A percentile compares a stretch with the other conserved stretches of the same genome.
Conservation (phyloP, 768 basidiomycete species). For the Crepidotus variabilis region DNA sequence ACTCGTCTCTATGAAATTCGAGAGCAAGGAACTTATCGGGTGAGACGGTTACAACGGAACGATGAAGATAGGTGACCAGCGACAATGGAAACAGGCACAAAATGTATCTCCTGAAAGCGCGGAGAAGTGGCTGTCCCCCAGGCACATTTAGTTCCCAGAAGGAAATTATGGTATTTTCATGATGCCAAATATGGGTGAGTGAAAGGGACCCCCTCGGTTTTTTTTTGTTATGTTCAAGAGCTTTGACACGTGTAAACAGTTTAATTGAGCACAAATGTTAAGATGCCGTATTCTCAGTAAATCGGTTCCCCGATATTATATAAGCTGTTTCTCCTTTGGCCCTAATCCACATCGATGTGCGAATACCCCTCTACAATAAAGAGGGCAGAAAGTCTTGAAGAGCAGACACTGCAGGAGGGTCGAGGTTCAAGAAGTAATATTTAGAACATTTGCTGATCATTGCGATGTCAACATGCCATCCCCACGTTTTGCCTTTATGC, state of each 20-base stretch:
- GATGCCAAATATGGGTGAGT: not conserved
- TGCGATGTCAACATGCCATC: not conserved
- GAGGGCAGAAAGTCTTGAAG: not conserved
- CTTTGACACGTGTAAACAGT: not conserved
- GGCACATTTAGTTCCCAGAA: constrained; percentile 18
- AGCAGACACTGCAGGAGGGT: not conserved
- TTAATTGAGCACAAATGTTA: not conserved
- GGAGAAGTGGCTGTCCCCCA: constrained; percentile 35
- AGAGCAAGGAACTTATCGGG: not conserved
- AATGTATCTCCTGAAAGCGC: constrained; percentile 30
- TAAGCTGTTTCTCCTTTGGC: not conserved
- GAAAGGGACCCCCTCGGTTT: not conserved
- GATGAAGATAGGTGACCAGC: not conserved
- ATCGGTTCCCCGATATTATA: not conserved
- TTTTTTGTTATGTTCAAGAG: not conserved
- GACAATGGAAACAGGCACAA: constrained; percentile 5
- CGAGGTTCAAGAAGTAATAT: not conserved
- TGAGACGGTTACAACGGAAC: not conserved
- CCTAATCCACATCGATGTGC: not conserved
- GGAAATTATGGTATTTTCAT: not conserved
- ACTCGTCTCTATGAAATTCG: not conserved
- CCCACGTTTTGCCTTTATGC: not conserved
- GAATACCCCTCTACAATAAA: not conserved
- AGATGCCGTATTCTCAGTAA: not conserved
- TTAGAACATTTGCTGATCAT: not conserved